A percentile compares a stretch with the other conserved stretches of the same genome.
Evolutionary conservation across 1,284 basidiomycete species (phyloP).

Genomic region (Leccinum proximum): DNA sequence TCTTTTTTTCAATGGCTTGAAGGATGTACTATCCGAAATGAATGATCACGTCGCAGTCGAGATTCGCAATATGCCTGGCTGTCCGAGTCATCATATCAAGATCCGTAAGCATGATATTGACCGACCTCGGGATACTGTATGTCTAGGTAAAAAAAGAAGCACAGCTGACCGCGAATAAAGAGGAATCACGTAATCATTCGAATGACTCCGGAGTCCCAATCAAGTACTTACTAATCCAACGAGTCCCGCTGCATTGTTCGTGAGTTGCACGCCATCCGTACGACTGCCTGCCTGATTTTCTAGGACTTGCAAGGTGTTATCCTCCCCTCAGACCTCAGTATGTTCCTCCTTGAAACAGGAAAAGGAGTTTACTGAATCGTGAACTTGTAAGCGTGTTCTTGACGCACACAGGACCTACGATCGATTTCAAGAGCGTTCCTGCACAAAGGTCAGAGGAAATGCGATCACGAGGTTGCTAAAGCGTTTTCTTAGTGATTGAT

Average conservation of each 20-base stretch:
- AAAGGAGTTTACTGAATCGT: not conserved
- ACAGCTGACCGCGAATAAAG: no score
- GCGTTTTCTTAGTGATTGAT: slow-evolving; percentile 12
- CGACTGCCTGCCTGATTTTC: slow-evolving; percentile 58
- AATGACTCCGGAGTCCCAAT: no score
- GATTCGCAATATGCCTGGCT: no score
- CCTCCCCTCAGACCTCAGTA: slow-evolving; percentile 63
- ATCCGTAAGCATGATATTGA: no score
- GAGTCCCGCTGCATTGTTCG: no score
- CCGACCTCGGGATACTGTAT: no score
- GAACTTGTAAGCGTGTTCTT: slow-evolving; percentile 29
- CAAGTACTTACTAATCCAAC: no score
- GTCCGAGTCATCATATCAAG: no score
- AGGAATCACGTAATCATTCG: not conserved
- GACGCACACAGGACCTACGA: slow-evolving; percentile 38
- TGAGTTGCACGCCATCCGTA: slow-evolving; percentile 50
- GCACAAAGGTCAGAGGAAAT: slow-evolving; percentile 57
- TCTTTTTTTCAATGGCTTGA: no score
- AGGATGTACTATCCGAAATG: no score
- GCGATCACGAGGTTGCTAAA: not conserved
- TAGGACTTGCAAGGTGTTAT: slow-evolving; percentile 52
- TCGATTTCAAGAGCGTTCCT: slow-evolving; percentile 71
- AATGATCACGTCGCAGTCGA: no score
- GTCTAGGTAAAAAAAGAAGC: no score
- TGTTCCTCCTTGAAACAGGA: slow-evolving; percentile 22